Percentiles rank a stretch among this genome's conserved stretches.
Evolutionary conservation across 2,329 filamentous ascomycete species (phyloP).

Genomic region (Lizonia empirigonia): DNA sequence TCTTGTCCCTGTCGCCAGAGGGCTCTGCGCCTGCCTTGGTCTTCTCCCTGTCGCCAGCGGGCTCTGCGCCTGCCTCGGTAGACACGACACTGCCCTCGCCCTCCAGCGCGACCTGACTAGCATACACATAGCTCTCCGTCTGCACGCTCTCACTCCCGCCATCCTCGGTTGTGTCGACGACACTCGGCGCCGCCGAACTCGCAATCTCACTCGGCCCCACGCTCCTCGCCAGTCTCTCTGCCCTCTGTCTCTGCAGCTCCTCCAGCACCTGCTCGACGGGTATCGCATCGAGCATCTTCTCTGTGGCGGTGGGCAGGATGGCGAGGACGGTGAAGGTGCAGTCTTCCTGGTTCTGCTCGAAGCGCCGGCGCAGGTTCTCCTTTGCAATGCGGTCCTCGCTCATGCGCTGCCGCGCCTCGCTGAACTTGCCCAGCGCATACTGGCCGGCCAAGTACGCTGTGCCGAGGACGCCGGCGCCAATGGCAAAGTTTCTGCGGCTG

Average conservation of each 20-base stretch:
- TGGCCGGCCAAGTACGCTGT: constrained; percentile 90
- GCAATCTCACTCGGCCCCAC: constrained; percentile 62
- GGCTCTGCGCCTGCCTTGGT: constrained; percentile 53
- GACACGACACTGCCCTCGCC: constrained; percentile 51
- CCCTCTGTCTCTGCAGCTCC: constrained; percentile 93
- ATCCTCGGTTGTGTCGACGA: constrained; percentile 69
- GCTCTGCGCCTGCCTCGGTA: constrained; percentile 53
- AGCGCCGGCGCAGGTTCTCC: constrained; percentile 94
- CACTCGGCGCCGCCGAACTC: constrained; percentile 67
- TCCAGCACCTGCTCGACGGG: constrained; percentile 92
- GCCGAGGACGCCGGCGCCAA: constrained; percentile 85
- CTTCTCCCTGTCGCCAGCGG: constrained; percentile 50
- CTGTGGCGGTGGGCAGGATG: constrained; percentile 86
- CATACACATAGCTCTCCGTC: constrained; percentile 82
- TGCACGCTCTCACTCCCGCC: constrained; percentile 78
- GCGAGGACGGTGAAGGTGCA: constrained; percentile 98
- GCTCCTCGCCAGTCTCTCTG: constrained; percentile 68
- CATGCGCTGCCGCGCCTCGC: constrained; percentile 94
- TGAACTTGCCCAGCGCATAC: constrained; percentile 89
- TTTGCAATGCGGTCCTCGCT: constrained; percentile 93
- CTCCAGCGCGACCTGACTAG: constrained; percentile 70
- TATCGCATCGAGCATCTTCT: constrained; percentile 84
- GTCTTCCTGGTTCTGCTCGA: constrained; percentile 98
- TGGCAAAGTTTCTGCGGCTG: constrained; percentile 86
- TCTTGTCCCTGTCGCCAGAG: constrained; percentile 50